These are phyloP conservation scores for Aspergillus calidoustus DNA, from an alignment of 2,329 filamentous ascomycete species.

Conservation along the genomic window DNA sequence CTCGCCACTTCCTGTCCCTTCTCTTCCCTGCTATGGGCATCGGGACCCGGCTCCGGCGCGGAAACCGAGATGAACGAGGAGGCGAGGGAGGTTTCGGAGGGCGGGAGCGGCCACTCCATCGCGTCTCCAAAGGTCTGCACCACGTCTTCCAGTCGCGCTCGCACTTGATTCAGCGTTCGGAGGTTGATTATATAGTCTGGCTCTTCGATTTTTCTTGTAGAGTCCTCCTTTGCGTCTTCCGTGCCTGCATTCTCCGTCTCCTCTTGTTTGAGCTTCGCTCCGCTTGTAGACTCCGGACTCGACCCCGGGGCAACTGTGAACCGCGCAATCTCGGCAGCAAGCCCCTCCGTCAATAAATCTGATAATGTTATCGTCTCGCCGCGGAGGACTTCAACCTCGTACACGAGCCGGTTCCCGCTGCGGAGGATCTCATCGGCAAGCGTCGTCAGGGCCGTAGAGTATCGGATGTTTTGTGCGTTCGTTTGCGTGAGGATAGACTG, in stretches of 20 bases:
- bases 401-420: slow-evolving; percentile 84
- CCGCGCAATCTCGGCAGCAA: slow-evolving; percentile 72
- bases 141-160: slow-evolving; percentile 81
- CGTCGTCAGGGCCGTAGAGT: slow-evolving; percentile 81
- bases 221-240: slow-evolving; percentile 1
- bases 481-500: slow-evolving; percentile 86
- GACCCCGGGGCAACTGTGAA: slow-evolving; percentile 61
- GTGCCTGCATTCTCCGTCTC: slow-evolving; percentile 6
- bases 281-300: not conserved
- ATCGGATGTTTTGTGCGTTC: slow-evolving; percentile 81
- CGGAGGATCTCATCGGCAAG: slow-evolving; percentile 94
- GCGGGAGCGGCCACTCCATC: slow-evolving; percentile 92
- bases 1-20: slow-evolving; percentile 83
- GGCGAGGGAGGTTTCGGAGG: slow-evolving; percentile 80
- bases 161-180: slow-evolving; percentile 80
- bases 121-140: slow-evolving; percentile 92
- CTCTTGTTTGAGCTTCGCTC: slow-evolving; percentile 35
- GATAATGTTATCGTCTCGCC: slow-evolving; percentile 82
- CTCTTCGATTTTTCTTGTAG: slow-evolving; percentile 42
- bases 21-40: slow-evolving; percentile 74
- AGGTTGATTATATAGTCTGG: slow-evolving; percentile 76
- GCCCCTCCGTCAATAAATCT: slow-evolving; percentile 73
- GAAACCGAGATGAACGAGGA: slow-evolving; percentile 91
- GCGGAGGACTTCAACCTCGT: slow-evolving; percentile 91
- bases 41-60: slow-evolving; percentile 72